These are phyloP conservation scores for Penicillium fuscoglaucum DNA, from an alignment of 2,329 filamentous ascomycete species.

Conservation along the genomic window DNA sequence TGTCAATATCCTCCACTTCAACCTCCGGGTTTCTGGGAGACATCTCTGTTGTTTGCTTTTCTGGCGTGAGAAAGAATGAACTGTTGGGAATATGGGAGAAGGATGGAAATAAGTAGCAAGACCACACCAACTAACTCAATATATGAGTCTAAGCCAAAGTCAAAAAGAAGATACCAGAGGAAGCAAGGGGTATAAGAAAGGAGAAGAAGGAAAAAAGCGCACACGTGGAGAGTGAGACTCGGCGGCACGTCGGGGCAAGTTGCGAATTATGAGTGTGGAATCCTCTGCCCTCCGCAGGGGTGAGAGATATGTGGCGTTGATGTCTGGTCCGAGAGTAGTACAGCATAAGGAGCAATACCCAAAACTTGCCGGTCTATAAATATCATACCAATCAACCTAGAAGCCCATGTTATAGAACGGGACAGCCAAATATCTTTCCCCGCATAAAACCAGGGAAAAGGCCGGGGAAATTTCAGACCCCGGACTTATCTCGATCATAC, in stretches of 20 bases:
- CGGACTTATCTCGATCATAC: background rate
- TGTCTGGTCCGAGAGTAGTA: background rate
- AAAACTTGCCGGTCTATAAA: no score
- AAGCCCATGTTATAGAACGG: background rate
- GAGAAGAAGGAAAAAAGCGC: constrained; percentile 6
- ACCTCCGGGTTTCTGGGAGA: constrained; percentile 17
- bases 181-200: constrained; percentile 8
- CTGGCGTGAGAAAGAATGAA: background rate
- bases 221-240: constrained; percentile 4
- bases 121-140: background rate
- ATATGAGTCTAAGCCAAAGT: background rate
- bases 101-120: background rate
- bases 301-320: constrained; percentile 3
- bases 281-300: background rate
- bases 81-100: background rate
- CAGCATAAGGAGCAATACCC: background rate
- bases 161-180: constrained; percentile 1
- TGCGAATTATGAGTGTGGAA: background rate
- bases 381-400: background rate
- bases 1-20: constrained; percentile 24
- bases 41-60: constrained; percentile 9
- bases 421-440: background rate
- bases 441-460: background rate
- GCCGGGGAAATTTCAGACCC: constrained; percentile 5
- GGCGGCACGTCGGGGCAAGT: background rate